These are phyloP conservation scores for Cyberlindnera subsufficiens DNA, from an alignment of 805 yeast genomes.

Conservation along the genomic window DNA sequence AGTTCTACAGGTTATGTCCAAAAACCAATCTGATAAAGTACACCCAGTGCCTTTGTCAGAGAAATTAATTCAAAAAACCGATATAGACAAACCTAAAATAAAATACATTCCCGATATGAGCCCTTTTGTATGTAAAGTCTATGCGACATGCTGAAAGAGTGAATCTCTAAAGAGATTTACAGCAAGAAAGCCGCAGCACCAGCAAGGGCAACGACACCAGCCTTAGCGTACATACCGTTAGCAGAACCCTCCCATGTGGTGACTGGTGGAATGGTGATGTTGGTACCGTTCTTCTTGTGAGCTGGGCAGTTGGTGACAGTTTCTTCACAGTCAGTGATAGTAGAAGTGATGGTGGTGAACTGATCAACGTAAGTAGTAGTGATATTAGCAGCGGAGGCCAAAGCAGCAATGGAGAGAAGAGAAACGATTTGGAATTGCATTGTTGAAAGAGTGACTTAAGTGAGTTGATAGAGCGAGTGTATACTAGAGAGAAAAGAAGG, in stretches of 20 bases:
- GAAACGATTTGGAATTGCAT: constrained; percentile 28
- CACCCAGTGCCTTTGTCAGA: too few species aligned
- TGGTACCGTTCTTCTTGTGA: constrained; percentile 11
- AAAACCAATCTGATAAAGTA: too few species aligned
- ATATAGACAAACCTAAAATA: background rate
- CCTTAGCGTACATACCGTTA: constrained; percentile 19
- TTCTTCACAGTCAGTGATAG: constrained; percentile 15
- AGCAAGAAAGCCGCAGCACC: constrained; percentile 26
- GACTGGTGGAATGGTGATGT: constrained; percentile 21
- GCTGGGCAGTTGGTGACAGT: constrained; percentile 16
- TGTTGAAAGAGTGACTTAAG: constrained; percentile 23
- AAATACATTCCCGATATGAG: background rate
- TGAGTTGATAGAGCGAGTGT: constrained; percentile 9
- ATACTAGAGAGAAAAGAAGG: constrained; percentile 2
- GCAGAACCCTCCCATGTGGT: constrained; percentile 26
- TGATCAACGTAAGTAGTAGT: constrained; percentile 11
- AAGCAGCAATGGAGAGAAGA: constrained; percentile 22
- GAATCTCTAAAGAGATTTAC: constrained; percentile 12
- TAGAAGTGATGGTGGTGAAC: constrained; percentile 10
- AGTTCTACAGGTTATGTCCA: too few species aligned
- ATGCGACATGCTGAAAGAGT: background rate
- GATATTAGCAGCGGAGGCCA: constrained; percentile 19
- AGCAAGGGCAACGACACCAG: constrained; percentile 26
- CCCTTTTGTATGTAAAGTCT: background rate
- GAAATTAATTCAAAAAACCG: too few species aligned